These are phyloP conservation scores for Backusella macrospora DNA, from an alignment of 192 early-diverging fungal species.

Conservation along the genomic window DNA sequence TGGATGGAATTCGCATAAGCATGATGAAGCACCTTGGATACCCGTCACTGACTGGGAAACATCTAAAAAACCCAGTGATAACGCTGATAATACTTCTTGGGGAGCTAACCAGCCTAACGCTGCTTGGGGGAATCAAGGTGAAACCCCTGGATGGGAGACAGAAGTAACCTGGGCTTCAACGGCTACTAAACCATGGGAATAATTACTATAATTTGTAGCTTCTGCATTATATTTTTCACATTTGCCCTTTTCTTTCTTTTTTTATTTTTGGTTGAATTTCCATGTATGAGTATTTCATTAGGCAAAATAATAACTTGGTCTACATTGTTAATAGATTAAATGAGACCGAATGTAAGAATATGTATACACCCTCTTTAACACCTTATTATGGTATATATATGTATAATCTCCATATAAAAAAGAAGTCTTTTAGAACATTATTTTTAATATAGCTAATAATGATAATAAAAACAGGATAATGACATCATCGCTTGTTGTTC, in stretches of 20 bases:
- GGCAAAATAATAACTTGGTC: too few relatives aligned
- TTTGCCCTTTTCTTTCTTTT: neutral
- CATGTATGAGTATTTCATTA: neutral
- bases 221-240: neutral
- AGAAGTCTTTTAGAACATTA: too few relatives aligned
- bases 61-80: neutral
- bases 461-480: too few relatives aligned
- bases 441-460: too few relatives aligned
- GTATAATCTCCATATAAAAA: too few relatives aligned
- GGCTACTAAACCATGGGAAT: conserved; percentile 12
- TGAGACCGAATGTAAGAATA: too few relatives aligned
- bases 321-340: too few relatives aligned
- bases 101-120: neutral
- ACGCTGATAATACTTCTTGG: conserved; percentile 1
- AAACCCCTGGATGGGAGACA: neutral
- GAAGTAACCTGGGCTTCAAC: conserved; percentile 16
- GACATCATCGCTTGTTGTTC: too few relatives aligned
- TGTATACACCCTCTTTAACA: too few relatives aligned
- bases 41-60: conserved; percentile 32
- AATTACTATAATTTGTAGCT: neutral
- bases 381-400: too few relatives aligned
- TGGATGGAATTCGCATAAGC: conserved; percentile 36
- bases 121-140: neutral
- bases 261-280: neutral
- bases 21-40: conserved; percentile 30